Base-by-base conservation (phyloP, 129 eudicot species). In the sunflower (Helianthus annuus) region DNA sequence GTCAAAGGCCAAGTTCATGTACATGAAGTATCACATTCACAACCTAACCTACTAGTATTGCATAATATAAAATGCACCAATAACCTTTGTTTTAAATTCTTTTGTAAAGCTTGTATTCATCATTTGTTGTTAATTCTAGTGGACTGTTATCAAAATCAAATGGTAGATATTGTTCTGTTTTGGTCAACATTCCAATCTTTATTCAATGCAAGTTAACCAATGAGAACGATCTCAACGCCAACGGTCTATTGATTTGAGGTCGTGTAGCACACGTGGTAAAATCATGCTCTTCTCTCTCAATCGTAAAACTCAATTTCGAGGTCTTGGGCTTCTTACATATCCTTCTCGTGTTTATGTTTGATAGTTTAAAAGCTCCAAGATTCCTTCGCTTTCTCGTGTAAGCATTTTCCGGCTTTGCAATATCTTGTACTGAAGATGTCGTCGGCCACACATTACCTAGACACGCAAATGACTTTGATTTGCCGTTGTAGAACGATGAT, bases 381-480 rank as follows among this genome's bases (percentile, higher is more conserved):
- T 86, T 86, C 74, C 83, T 78, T 48, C 91, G 84, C 65, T 73
- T 92, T 68, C 86, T 79, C 3, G 74, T 42, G 76, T 84, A 86
- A n/a, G 82, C 81, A 64, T 75, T 89, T 10, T 89, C 94, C n/a
- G 94, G 89, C 69, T 92, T 92, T 15, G 91, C 82, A 4, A 92
- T 71, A 16, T 85, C 89, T 66, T 83, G 85, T 42, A 81, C 71
- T n/a, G 90, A 81, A 34, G 90, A 72, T 4, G 82, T 64, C 4
- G 87, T 55, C n/a, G 88, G 72, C 72, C 77, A 42, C 34, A 27
- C 87, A 5, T 86, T 82, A 0, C 75, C 38, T 55, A 92, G 77
- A 70, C 89, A 86, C 0, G 94, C 74, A 51, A 85, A 92, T 0
- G 97, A 92, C 64, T 89, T 92, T 5, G 97, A 83, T 80, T 86